These are phyloP conservation scores for Zasmidium citrigriseum DNA, from an alignment of 2,329 filamentous ascomycete genomes.

Conservation along the genomic window DNA sequence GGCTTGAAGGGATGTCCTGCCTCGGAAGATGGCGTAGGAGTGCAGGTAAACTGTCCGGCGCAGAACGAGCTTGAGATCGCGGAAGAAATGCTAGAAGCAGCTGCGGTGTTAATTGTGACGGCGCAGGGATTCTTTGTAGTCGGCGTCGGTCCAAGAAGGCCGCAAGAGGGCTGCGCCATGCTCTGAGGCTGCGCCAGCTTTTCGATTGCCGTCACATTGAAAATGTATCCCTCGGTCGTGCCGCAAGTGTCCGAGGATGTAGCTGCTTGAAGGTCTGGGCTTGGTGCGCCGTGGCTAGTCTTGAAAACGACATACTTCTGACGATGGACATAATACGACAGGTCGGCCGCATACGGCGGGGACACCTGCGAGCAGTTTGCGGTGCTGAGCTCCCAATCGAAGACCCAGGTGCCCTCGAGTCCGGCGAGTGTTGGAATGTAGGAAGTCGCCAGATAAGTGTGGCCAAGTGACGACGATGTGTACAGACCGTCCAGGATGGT, in stretches of 20 bases:
- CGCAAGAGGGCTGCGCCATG: neutral
- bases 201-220: neutral
- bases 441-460: neutral
- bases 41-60: too few species aligned
- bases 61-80: too few species aligned
- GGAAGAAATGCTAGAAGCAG: constrained; percentile 4
- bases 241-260: neutral
- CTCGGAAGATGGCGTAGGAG: too few species aligned
- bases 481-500: too few species aligned
- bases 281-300: neutral
- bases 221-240: neutral
- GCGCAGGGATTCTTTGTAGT: neutral
- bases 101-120: neutral
- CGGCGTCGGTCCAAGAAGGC: constrained; percentile 1
- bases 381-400: neutral
- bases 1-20: too few species aligned
- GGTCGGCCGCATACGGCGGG: neutral
- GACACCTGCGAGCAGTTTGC: neutral
- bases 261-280: constrained; percentile 1
- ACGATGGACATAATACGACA: neutral
- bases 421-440: neutral
- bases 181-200: neutral
- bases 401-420: neutral
- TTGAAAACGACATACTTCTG: neutral
- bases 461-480: neutral